These are phyloP conservation scores for Pilaira anomala DNA, from an alignment of 192 early-diverging fungal species.

Conservation along the genomic window DNA sequence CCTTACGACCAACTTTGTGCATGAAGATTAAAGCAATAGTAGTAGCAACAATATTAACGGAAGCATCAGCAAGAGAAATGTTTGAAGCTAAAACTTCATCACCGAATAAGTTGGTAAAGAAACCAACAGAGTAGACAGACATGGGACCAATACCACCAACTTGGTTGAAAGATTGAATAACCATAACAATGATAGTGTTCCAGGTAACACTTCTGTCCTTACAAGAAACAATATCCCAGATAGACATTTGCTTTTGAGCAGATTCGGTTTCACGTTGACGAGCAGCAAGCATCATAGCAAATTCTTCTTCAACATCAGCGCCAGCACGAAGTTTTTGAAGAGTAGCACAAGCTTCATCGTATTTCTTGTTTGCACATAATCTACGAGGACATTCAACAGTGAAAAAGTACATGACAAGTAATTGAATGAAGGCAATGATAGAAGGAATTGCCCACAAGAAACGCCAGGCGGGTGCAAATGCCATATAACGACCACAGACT, in stretches of 20 bases:
- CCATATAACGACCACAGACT: slow-evolving; percentile 59
- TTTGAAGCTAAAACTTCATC: slow-evolving; percentile 47
- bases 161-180: slow-evolving; percentile 78
- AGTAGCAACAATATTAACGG: slow-evolving; percentile 60
- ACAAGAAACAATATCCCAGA: slow-evolving; percentile 15
- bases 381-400: slow-evolving; percentile 78
- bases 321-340: slow-evolving; percentile 56
- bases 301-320: slow-evolving; percentile 63
- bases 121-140: slow-evolving; percentile 77
- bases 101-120: slow-evolving; percentile 62
- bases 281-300: slow-evolving; percentile 53
- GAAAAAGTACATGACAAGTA: slow-evolving; percentile 56
- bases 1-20: slow-evolving; percentile 67
- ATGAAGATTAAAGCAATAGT: slow-evolving; percentile 56
- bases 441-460: slow-evolving; percentile 63
- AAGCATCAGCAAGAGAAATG: slow-evolving; percentile 59
- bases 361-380: slow-evolving; percentile 60
- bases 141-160: slow-evolving; percentile 83
- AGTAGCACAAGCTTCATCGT: slow-evolving; percentile 53
- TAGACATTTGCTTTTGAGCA: slow-evolving; percentile 1
- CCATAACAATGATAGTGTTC: slow-evolving; percentile 64
- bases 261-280: slow-evolving; percentile 31
- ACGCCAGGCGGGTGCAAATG: slow-evolving; percentile 67
- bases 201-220: slow-evolving; percentile 34
- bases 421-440: slow-evolving; percentile 58